Evolutionary conservation across 257 asterid species (phyloP).

Genomic region (Salvia miltiorrhiza): DNA sequence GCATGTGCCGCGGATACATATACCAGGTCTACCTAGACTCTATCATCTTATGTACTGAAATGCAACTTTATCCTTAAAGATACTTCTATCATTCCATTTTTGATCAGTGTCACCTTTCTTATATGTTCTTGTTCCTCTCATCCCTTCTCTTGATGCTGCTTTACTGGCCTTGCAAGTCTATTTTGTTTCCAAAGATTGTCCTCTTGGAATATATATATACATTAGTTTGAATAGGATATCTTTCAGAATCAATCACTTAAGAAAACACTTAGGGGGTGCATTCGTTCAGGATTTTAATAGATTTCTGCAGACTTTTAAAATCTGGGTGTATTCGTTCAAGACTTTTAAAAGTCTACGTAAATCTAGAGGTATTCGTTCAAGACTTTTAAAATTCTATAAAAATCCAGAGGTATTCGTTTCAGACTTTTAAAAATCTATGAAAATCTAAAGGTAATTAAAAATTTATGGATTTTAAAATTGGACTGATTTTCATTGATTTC

Average conservation of each 20-base stretch:
- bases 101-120: background rate
- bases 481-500: too few species aligned
- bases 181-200: background rate
- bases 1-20: conserved; percentile 87
- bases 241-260: background rate
- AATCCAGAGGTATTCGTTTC: too few species aligned
- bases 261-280: too few species aligned
- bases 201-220: background rate
- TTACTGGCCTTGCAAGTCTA: background rate
- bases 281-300: too few species aligned
- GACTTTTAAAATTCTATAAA: too few species aligned
- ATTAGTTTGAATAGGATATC: conserved; percentile 2
- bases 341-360: too few species aligned
- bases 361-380: too few species aligned
- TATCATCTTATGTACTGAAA: conserved; percentile 1
- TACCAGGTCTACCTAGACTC: conserved; percentile 61
- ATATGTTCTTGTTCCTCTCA: background rate
- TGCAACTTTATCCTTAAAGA: background rate
- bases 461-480: too few species aligned
- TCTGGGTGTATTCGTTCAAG: too few species aligned
- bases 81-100: background rate
- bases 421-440: too few species aligned
- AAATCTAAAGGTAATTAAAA: too few species aligned
- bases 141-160: conserved; percentile 10
- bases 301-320: too few species aligned